These are phyloP conservation scores for Pythium dissimile DNA, from an alignment of 352 stramenopile genomes.

Conservation along the genomic window DNA sequence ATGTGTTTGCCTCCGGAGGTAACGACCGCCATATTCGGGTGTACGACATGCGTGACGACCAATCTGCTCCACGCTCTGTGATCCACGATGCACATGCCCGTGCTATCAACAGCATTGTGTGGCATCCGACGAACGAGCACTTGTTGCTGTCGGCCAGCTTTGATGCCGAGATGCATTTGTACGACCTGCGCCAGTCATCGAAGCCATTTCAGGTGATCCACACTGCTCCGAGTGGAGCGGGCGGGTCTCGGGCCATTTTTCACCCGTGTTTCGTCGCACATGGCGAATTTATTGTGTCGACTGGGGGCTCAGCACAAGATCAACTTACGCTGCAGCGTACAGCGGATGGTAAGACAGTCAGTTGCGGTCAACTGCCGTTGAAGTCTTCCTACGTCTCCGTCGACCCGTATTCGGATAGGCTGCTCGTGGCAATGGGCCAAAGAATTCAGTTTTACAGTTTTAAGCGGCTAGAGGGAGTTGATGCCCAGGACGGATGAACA, in stretches of 20 bases:
- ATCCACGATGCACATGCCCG: constrained; percentile 30
- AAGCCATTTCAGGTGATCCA: constrained; percentile 35
- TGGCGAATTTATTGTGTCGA: constrained; percentile 7
- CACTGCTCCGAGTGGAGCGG: constrained; percentile 13
- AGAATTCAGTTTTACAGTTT: constrained; percentile 30
- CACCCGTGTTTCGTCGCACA: constrained; percentile 40
- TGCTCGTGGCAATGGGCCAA: constrained; percentile 28
- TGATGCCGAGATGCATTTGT: constrained; percentile 43
- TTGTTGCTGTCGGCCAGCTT: constrained; percentile 44
- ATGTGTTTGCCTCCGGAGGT: constrained; percentile 39
- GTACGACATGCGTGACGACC: constrained; percentile 24
- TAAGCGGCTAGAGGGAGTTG: neutral
- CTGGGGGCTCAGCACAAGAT: constrained; percentile 2
- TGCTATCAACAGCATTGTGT: constrained; percentile 57
- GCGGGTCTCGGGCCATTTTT: constrained; percentile 29
- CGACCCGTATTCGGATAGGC: constrained; percentile 33
- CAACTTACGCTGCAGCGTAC: constrained; percentile 36
- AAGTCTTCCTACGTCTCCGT: constrained; percentile 30
- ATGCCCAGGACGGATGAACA: neutral
- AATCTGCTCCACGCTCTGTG: neutral
- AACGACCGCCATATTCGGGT: constrained; percentile 44
- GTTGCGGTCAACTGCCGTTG: constrained; percentile 28
- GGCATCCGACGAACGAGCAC: constrained; percentile 42
- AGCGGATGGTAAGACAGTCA: constrained; percentile 31
- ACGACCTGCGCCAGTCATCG: constrained; percentile 35